Percentiles rank a stretch among this genome's conserved stretches.
Evolutionary conservation across 495 filamentous ascomycete genomes (phyloP).

Genomic region (Talaromyces liani): DNA sequence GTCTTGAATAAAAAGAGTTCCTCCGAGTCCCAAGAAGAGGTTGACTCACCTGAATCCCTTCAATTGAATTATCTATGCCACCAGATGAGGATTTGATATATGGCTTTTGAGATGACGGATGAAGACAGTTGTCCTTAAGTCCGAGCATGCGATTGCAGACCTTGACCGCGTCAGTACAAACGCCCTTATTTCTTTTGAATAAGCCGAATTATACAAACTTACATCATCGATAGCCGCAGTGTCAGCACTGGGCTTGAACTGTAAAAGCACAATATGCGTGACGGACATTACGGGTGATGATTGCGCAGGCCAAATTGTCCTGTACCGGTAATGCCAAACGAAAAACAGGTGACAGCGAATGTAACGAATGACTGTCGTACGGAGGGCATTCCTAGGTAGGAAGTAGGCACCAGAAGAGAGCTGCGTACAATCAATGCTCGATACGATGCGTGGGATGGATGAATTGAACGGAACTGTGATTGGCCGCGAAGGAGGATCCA

Average conservation of each 20-base stretch:
- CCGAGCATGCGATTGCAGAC: constrained; percentile 26
- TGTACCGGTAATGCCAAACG: not conserved
- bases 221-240: constrained; percentile 42
- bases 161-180: constrained; percentile 12
- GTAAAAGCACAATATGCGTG: constrained; percentile 55
- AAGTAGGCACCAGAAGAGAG: not conserved
- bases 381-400: not conserved
- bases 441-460: not conserved
- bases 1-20: not conserved
- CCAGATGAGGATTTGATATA: constrained; percentile 51
- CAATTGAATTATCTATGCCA: constrained; percentile 56
- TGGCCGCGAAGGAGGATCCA: too few species aligned
- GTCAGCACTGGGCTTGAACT: constrained; percentile 43
- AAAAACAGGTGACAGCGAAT: not conserved
- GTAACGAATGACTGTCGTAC: not conserved
- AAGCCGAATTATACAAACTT: constrained; percentile 12
- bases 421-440: not conserved
- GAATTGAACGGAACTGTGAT: too few species aligned
- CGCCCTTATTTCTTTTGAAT: not conserved
- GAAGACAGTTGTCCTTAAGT: constrained; percentile 33
- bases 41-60: constrained; percentile 51
- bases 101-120: constrained; percentile 31
- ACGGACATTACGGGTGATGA: constrained; percentile 35
- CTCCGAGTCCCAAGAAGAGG: not conserved
- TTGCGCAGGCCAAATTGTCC: not conserved